These are phyloP conservation scores for Nephelium lappaceum DNA, from an alignment of 345 rosid species.

Conservation along the genomic window DNA sequence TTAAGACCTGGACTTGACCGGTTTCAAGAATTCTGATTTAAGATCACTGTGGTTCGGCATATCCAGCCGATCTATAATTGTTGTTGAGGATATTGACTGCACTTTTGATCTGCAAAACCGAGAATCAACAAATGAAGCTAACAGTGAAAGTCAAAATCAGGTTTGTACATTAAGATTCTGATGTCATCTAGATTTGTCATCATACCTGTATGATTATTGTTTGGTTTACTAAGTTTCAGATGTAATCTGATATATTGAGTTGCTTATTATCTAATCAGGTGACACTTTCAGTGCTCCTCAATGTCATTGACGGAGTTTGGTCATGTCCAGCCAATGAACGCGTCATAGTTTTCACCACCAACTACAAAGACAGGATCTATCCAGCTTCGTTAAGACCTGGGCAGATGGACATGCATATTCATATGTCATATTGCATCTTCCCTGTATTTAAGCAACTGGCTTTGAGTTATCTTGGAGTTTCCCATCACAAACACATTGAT, in stretches of 20 bases:
- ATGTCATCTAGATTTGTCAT: no score
- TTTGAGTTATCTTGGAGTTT: not conserved
- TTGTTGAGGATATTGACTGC: no score
- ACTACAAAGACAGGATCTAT: not conserved
- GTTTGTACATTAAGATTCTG: no score
- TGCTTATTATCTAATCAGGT: not conserved
- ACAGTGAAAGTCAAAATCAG: no score
- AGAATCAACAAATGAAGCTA: not conserved
- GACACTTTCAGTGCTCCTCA: not conserved
- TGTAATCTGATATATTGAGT: no score
- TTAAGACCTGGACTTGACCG: no score
- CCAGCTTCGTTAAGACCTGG: not conserved
- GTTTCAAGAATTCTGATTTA: slow-evolving; percentile 23
- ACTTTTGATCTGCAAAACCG: not conserved
- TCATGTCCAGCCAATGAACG: not conserved
- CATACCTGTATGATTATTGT: no score
- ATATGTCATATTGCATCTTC: not conserved
- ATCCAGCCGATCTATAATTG: not conserved
- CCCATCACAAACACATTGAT: no score
- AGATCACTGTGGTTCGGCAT: slow-evolving; percentile 20
- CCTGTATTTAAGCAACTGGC: not conserved
- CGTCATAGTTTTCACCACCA: not conserved
- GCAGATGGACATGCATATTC: slow-evolving; percentile 28
- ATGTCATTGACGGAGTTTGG: not conserved
- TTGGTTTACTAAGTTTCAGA: no score